Base-by-base conservation (phyloP, 306 rosid genomes). In the Arachis stenosperma region DNA sequence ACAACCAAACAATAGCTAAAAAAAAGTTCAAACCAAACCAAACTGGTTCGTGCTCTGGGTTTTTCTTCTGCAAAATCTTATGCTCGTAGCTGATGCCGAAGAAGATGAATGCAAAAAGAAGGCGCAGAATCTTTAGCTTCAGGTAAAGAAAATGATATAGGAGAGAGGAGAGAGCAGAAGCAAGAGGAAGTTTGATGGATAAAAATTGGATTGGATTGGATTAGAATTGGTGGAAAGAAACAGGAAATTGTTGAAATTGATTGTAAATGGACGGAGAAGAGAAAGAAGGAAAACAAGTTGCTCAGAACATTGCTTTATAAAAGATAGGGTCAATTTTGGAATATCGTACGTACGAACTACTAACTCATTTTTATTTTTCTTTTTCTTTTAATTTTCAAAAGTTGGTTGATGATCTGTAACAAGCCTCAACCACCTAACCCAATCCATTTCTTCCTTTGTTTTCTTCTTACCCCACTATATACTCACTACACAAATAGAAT, bases 331-430 rank as follows among this genome's bases (percentile, higher is more conserved):
- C 8, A 58, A 10, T 79, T 61, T 65, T 6, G 78, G 59, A 61
- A 71, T 48, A 48, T 13, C 57, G 10, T 11, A n/a, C 8, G 6
- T 5, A 6, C 7, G 37, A 33, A 33, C 37, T 33, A 2, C 37
- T 2, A 33, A 33, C 37, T 4, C 37, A 33, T 33, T 33, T 33
- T 4, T 33, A 33, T 33, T 33, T 33, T 33, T 33, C 2, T 33
- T 33, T 33, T 33, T 33, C 27, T n/a, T 13, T 52, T n/a, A 5
- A 27, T 30, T 78, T 46, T 61, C 3, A 48, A 69, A 70, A 78
- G 67, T 78, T 43, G 65, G 78, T 71, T 72, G 78, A 46, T 73
- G 74, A 79, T 56, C 78, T 79, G 78, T 58, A 4, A 36, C 48
- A 47, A 54, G 13, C 17, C 29, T 55, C 65, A 65, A 65, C 64